A percentile compares a stretch with the other conserved stretches of the same genome.
These are phyloP conservation scores for Megacollybia platyphylla DNA, from an alignment of 1,284 basidiomycete species.

Conservation along the genomic window DNA sequence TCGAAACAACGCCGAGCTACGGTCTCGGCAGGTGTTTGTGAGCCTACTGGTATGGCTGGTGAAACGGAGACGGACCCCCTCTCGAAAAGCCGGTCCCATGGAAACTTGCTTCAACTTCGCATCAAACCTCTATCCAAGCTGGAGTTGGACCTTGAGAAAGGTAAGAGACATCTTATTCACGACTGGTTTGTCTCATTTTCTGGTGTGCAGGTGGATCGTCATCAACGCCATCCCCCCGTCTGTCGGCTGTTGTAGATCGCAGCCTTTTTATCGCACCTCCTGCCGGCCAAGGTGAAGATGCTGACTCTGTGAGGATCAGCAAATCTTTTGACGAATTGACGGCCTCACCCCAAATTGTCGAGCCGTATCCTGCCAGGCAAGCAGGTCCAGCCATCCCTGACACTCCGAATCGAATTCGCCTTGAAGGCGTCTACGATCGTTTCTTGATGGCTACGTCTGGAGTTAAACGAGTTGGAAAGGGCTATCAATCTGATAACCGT, in stretches of 20 bases:
- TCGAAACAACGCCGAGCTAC: constrained; percentile 45
- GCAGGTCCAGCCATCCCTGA: constrained; percentile 25
- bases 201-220: constrained; percentile 16
- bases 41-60: constrained; percentile 15
- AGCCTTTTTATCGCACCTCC: constrained; percentile 49
- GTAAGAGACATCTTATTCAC: constrained; percentile 20
- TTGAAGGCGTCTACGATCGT: constrained; percentile 64
- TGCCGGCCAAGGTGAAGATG: constrained; percentile 17
- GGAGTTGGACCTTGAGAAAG: constrained; percentile 46
- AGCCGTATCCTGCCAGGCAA: constrained; percentile 44
- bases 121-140: constrained; percentile 52
- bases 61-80: constrained; percentile 24
- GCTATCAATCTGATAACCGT: constrained; percentile 56
- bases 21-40: constrained; percentile 48
- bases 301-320: constrained; percentile 14
- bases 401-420: constrained; percentile 39
- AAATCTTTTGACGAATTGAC: constrained; percentile 39
- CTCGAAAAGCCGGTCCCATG: constrained; percentile 54
- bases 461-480: constrained; percentile 60
- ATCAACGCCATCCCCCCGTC: constrained; percentile 33
- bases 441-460: constrained; percentile 68
- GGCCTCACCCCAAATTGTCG: constrained; percentile 44
- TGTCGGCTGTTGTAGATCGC: constrained; percentile 52
- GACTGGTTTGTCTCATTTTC: not conserved
- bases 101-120: constrained; percentile 43